A percentile compares a stretch with the other conserved stretches of the same genome.
Conservation (phyloP, 176 grass and related monocot species). For the Canna indica region DNA sequence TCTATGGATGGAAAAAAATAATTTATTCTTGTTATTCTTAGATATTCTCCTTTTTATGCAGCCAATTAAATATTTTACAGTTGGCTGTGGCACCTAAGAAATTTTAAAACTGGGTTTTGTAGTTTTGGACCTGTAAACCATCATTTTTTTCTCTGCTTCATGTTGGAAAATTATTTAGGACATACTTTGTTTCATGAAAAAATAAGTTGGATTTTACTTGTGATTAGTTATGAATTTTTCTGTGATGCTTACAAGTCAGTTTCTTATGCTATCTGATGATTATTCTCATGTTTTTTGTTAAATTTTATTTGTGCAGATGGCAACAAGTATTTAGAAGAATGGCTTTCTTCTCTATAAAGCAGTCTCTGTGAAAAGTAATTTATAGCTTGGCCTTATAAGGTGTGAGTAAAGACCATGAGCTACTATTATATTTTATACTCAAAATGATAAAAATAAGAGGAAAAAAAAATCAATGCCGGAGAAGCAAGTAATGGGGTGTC, state of each 20-base stretch:
- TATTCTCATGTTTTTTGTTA: neutral
- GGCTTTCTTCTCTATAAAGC: conserved; percentile 14
- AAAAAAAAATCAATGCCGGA: neutral
- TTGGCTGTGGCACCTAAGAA: neutral
- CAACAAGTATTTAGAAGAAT: conserved; percentile 9
- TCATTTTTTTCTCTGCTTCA: neutral
- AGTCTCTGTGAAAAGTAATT: neutral
- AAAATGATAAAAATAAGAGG: neutral
- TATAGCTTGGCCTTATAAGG: neutral
- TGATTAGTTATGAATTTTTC: neutral
- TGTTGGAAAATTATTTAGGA: neutral
- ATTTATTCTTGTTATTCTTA: neutral
- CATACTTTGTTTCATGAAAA: neutral
- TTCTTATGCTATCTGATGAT: neutral
- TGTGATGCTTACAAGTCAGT: neutral
- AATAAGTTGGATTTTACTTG: neutral
- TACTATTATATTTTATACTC: neutral
- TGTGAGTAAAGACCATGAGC: neutral
- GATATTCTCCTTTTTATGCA: neutral
- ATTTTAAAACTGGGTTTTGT: neutral
- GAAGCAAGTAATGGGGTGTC: conserved; percentile 2
- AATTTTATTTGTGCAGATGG: neutral
- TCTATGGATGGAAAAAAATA: neutral
- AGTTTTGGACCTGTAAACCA: neutral
- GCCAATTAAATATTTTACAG: neutral